Evolutionary conservation across 768 basidiomycete species (phyloP), one percentile per base, ranked within the genome.

Genomic region (Suillus brevipes): DNA sequence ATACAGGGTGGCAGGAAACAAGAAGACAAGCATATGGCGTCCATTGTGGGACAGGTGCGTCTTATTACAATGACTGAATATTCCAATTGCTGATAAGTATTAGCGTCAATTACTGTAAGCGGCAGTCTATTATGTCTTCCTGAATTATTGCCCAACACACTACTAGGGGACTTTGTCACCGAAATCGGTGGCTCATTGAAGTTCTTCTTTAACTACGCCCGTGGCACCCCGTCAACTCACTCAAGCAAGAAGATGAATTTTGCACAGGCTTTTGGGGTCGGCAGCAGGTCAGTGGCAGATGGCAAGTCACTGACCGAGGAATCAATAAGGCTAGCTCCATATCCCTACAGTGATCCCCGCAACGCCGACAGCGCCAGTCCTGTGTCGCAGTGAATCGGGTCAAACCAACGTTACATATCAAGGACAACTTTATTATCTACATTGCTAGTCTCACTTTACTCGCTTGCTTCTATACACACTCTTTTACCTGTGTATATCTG

Each of bases 11-110:
- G 67, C 76, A 25, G 85, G 81, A 18, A 68, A 72, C 1, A 71
- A 72, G 9, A 75, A 82, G 45, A 91, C 89, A 1, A 82, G 85
- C 42, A 81, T 90, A 63, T 85, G 89, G 84, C 81, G 85, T 38
- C 89, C 93, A 2, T 75, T 95, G 23, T 88, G 84, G 86, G 92
- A 95, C 73, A 75, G 74, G 75, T 73, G n/a, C 34, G 78, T 73
- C 37, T 18, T 52, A 50, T 49, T 45, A 58, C 53, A 49, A 49
- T 12, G 8, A 25, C 2, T 25, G 16, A 18, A 14, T 16, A 3
- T 42, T 16, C 34, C 37, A n/a, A 8, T 8, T 25, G 8, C 64
- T 77, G 8, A 69, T 25, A 4, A 50, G n/a, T 38, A 25, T 50
- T 52, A 82, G 83, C 64, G 78, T 85, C 68, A 85, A 85, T 69